Evolutionary conservation across 306 rosid species (phyloP).

Genomic region (Acacia crassicarpa): DNA sequence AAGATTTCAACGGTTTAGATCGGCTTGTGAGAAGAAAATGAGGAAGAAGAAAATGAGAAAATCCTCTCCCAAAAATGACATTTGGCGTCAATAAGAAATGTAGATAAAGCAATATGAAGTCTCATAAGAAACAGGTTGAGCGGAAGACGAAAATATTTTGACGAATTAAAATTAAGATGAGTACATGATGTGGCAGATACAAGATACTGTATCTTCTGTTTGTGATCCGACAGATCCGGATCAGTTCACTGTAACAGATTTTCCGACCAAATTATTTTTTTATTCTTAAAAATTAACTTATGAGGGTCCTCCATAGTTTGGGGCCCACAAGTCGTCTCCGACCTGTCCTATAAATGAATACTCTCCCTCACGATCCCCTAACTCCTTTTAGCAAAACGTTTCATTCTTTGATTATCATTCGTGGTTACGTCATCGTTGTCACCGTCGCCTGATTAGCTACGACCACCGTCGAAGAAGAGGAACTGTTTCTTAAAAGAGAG

Average conservation of each 20-base stretch:
- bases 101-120: too few species aligned
- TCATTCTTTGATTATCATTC: not conserved
- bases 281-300: not conserved
- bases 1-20: too few species aligned
- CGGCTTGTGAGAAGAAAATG: too few species aligned
- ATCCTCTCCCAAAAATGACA: too few species aligned
- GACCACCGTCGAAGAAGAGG: not conserved
- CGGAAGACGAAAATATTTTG: not conserved
- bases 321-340: not conserved
- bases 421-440: not conserved
- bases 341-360: not conserved
- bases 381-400: not conserved
- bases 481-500: not conserved
- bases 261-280: not conserved
- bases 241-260: not conserved
- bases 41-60: too few species aligned
- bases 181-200: not conserved
- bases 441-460: not conserved
- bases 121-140: too few species aligned
- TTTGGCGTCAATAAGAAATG: too few species aligned
- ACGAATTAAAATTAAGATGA: not conserved
- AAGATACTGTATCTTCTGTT: not conserved
- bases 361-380: not conserved
- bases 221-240: not conserved
- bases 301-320: too few species aligned